A percentile compares a stretch with the other conserved stretches of the same genome.
Conservation (phyloP, 225 moss, liverwort and hornwort genomes). For the Pleurozium schreberi region DNA sequence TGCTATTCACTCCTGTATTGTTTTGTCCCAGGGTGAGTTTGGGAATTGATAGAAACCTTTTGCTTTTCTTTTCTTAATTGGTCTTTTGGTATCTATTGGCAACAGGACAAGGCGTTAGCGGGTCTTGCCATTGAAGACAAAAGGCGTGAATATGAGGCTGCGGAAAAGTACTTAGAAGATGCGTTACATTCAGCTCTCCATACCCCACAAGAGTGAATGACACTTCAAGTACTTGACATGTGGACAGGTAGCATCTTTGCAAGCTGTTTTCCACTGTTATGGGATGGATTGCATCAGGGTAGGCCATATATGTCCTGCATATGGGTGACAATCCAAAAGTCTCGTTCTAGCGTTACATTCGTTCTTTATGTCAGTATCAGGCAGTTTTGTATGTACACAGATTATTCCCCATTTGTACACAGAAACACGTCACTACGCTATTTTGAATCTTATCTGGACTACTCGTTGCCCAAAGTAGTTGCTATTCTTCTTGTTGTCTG, state of each 20-base stretch:
- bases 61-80: background rate
- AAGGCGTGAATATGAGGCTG: slow-evolving; percentile 85
- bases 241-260: background rate
- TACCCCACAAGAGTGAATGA: slow-evolving; percentile 57
- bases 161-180: slow-evolving; percentile 98
- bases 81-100: background rate
- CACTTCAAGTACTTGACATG: background rate
- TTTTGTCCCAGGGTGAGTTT: background rate
- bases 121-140: slow-evolving; percentile 99
- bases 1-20: background rate
- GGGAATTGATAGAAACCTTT: background rate
- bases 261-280: background rate
- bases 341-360: background rate
- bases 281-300: background rate
- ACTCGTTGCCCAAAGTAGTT: background rate
- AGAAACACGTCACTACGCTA: background rate
- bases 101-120: slow-evolving; percentile 95
- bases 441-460: background rate
- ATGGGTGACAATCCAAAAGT: background rate
- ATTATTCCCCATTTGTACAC: background rate
- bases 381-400: background rate
- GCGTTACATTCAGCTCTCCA: slow-evolving; percentile 95
- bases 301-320: background rate
- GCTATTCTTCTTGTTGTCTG: background rate
- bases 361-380: background rate